phyloP scores from a whole-genome alignment of 306 rosid genomes.

The Amphicarpaea edgeworthii region DNA sequence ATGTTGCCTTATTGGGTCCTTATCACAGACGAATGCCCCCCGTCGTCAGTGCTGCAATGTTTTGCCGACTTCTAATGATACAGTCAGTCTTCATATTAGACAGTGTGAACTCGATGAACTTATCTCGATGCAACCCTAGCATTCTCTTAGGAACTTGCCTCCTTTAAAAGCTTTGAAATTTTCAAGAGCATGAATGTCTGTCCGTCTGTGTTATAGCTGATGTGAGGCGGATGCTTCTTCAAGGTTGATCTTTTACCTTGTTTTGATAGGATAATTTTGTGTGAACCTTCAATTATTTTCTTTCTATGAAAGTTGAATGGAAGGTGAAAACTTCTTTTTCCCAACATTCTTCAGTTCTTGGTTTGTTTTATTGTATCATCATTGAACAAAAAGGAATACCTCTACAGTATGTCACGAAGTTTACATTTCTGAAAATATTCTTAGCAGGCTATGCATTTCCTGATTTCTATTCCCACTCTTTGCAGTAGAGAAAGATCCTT shows the following conservation, averaged over 20 bases:
- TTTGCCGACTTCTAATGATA: conserved; percentile 51
- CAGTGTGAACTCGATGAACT: conserved; percentile 61
- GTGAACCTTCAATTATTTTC: conserved; percentile 15
- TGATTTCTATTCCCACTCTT: conserved; percentile 21
- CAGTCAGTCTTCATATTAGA: conserved; percentile 63
- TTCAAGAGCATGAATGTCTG: conserved; percentile 28
- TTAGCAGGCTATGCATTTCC: conserved; percentile 6
- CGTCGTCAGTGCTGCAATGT: conserved; percentile 81
- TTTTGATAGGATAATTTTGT: conserved; percentile 5
- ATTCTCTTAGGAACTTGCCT: conserved; percentile 42
- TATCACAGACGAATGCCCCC: conserved; percentile 77
- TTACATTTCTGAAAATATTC: conserved; percentile 14
- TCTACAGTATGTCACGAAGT: not conserved
- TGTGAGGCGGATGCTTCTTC: conserved; percentile 38
- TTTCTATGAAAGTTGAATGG: not conserved
- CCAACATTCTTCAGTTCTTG: conserved; percentile 1
- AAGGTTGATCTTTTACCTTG: conserved; percentile 21
- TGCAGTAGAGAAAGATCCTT: conserved; percentile 25
- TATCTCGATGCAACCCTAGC: conserved; percentile 68
- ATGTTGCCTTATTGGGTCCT: conserved; percentile 28
- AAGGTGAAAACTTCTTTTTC: conserved; percentile 1
- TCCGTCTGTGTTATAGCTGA: conserved; percentile 41
- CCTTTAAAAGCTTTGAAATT: conserved; percentile 3
- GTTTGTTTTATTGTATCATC: not conserved
- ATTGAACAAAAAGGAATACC: not conserved